These are phyloP conservation scores for Candida maesae DNA, from an alignment of 805 yeast species.

Conservation along the genomic window DNA sequence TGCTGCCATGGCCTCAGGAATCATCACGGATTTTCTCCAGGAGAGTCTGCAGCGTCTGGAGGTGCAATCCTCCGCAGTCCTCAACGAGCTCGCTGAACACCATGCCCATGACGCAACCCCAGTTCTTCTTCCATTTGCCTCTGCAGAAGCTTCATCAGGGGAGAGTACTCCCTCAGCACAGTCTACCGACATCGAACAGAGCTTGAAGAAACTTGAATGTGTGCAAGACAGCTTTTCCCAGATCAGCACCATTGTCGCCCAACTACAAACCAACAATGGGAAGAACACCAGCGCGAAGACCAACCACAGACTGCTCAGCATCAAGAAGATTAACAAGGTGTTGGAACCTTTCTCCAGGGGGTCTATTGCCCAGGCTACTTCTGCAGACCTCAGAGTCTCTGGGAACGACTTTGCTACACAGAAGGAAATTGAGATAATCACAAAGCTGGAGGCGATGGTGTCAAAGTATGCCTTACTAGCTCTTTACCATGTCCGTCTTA, in stretches of 20 bases:
- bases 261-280: slow-evolving; percentile 1
- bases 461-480: slow-evolving; percentile 31
- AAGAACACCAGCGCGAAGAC: slow-evolving; percentile 2
- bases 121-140: not conserved
- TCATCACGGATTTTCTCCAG: slow-evolving; percentile 19
- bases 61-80: slow-evolving; percentile 8
- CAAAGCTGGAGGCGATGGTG: slow-evolving; percentile 28
- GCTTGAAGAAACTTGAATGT: slow-evolving; percentile 1
- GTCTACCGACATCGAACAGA: not conserved
- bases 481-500: slow-evolving; percentile 32
- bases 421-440: slow-evolving; percentile 14
- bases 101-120: slow-evolving; percentile 10
- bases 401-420: not conserved
- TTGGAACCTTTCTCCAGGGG: slow-evolving; percentile 14
- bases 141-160: not conserved
- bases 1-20: slow-evolving; percentile 16
- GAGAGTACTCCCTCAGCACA: not conserved
- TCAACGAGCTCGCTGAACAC: slow-evolving; percentile 17
- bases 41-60: slow-evolving; percentile 12
- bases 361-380: slow-evolving; percentile 3
- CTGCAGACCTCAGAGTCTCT: not conserved
- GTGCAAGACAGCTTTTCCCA: slow-evolving; percentile 9
- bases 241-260: slow-evolving; percentile 1
- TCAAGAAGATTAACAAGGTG: slow-evolving; percentile 8
- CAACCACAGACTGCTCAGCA: slow-evolving; percentile 9